A percentile compares a stretch with the other conserved stretches of the same genome.
These are phyloP conservation scores for Pholiota molesta DNA, from an alignment of 768 basidiomycete genomes.

Conservation along the genomic window DNA sequence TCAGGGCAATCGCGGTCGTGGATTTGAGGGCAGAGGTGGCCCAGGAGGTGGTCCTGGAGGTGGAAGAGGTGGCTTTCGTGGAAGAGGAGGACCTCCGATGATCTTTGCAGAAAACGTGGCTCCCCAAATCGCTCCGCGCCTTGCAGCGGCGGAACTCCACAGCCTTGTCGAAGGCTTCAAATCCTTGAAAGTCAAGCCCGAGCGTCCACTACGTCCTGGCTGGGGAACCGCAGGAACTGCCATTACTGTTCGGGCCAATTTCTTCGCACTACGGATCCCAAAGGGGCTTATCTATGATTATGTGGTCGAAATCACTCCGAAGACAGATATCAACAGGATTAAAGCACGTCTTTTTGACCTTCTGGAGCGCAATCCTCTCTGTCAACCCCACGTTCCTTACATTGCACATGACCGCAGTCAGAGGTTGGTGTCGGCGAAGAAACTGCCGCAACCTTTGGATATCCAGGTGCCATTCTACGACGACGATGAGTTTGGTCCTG, in stretches of 20 bases:
- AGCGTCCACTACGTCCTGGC: conserved; percentile 56
- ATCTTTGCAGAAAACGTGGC: conserved; percentile 42
- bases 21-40: conserved; percentile 18
- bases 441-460: conserved; percentile 47
- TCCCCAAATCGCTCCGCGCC: conserved; percentile 37
- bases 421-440: conserved; percentile 46
- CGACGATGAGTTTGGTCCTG: conserved; percentile 38
- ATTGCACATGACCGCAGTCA: conserved; percentile 57
- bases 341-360: conserved; percentile 57
- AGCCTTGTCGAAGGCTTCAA: conserved; percentile 44
- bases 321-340: conserved; percentile 44
- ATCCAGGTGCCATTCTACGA: conserved; percentile 46
- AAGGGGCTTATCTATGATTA: conserved; percentile 59
- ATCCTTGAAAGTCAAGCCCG: conserved; percentile 31
- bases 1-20: conserved; percentile 24
- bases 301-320: conserved; percentile 51
- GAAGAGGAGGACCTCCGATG: conserved; percentile 29
- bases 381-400: conserved; percentile 37
- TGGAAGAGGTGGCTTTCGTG: conserved; percentile 21
- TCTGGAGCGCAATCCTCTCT: conserved; percentile 45
- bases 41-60: conserved; percentile 27
- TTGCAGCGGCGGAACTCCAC: conserved; percentile 34
- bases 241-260: conserved; percentile 61
- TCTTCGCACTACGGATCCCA: conserved; percentile 56
- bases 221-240: conserved; percentile 54